Percentiles rank a stretch among this genome's conserved stretches.
phyloP scores from a whole-genome alignment of 2,329 filamentous ascomycete species.

The Tolypocladium ophioglossoides region DNA sequence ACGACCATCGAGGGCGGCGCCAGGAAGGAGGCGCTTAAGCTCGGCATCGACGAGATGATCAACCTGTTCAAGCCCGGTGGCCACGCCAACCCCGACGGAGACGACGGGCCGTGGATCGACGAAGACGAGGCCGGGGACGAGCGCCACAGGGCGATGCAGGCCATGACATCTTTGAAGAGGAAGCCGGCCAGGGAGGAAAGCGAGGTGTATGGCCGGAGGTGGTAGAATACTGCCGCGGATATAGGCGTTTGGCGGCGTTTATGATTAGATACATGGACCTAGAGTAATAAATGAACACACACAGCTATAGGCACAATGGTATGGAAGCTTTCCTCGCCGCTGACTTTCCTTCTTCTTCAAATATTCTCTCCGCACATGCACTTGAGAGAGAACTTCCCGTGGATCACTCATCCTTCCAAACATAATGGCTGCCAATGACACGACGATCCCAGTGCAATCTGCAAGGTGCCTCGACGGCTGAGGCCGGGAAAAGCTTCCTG shows the following conservation, averaged over 20 bases:
- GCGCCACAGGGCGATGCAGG: constrained; percentile 9
- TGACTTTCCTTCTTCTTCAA: too few relatives aligned
- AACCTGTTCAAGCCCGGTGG: constrained; percentile 68
- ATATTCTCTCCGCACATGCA: too few relatives aligned
- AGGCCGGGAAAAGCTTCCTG: too few relatives aligned
- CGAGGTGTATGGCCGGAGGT: constrained; percentile 30
- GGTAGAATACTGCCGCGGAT: constrained; percentile 15
- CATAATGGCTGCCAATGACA: too few relatives aligned
- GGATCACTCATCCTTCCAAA: too few relatives aligned
- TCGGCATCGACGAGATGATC: constrained; percentile 89
- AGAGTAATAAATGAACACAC: not conserved
- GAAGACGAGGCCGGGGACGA: constrained; percentile 8
- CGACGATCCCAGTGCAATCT: too few relatives aligned
- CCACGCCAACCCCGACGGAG: constrained; percentile 17
- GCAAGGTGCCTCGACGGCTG: too few relatives aligned
- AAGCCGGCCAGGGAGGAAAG: constrained; percentile 23
- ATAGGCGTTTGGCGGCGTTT: not conserved
- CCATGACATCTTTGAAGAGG: constrained; percentile 13
- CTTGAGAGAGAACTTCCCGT: too few relatives aligned
- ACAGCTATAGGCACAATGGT: too few relatives aligned
- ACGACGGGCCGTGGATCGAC: constrained; percentile 17
- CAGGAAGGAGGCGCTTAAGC: constrained; percentile 64
- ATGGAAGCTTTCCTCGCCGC: too few relatives aligned
- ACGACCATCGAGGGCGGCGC: constrained; percentile 78
- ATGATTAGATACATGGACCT: not conserved